Base-by-base conservation (phyloP, 2,329 filamentous ascomycete genomes). In the Claviceps cyperi region DNA sequence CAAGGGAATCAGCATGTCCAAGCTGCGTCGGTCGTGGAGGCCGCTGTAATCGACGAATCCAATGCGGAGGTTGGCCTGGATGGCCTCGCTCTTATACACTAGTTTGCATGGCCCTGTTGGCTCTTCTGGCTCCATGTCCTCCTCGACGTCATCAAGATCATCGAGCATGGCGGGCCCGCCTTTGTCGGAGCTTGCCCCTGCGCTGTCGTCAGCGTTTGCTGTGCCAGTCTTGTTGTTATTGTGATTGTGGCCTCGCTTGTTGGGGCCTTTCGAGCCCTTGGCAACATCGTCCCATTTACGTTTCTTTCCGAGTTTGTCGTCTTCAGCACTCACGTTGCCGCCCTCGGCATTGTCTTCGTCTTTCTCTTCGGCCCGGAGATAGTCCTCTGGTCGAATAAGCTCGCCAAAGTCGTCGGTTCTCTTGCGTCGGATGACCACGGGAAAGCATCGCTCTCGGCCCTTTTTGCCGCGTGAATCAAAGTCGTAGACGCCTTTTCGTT, bases 341-440 rank as follows among this genome's bases (percentile, higher is more conserved):
- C 56, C 58, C 46, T 83, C 80, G 48, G 83, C 78, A 13, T 78
- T 79, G 40, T 86, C 83, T 17, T 80, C 77, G 51, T 94, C 88
- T 51, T 88, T 82, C 66, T 97, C 92, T 62, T 98, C 92, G 0
- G 90, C 91, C 51, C 90, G 80, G 1, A 96, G 75, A 62, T 91
- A 98, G 55, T 98, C 92, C 64, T 97, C 92, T 0, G 91, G 86
- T 49, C 89, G 81, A 57, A 98, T 96, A 15, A 94, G 70, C 56
- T 98, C 92, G 52, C 92, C 92, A 66, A 92, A 98, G 55, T 96
- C 91, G 61, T 97, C 92, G 32, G 77, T 80, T 47, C 88, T 81
- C 62, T 81, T 85, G 59, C 86, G 76, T 48, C 88, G 81, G 22
- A 90, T 79, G 1, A 90, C 79, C 49, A 94, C 83, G 0, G 92